phyloP scores from a whole-genome alignment of 2,329 filamentous ascomycete genomes.

The Alternaria triticina region DNA sequence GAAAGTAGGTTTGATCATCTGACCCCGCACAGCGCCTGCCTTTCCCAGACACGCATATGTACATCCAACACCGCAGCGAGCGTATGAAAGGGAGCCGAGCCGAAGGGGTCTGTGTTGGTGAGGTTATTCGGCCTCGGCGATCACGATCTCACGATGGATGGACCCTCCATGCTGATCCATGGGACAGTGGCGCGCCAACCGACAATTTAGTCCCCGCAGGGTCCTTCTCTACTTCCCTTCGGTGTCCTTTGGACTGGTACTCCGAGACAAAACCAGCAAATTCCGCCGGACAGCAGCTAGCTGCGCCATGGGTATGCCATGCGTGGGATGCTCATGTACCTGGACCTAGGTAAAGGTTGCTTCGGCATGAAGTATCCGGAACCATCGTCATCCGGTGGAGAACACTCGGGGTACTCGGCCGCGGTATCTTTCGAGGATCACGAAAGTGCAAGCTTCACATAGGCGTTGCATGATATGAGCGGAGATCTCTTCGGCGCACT shows the following conservation, averaged over 20 bases:
- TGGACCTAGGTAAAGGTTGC: background rate
- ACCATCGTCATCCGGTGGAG: background rate
- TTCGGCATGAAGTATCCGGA: background rate
- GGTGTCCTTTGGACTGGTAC: background rate
- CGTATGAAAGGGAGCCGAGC: background rate
- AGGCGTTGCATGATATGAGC: background rate
- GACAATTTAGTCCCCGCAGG: constrained; percentile 1
- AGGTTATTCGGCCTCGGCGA: constrained; percentile 6
- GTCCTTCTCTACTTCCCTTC: background rate
- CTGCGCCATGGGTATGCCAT: background rate
- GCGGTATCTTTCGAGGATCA: background rate
- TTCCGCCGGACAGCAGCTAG: background rate
- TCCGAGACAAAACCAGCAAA: background rate
- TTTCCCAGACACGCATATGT: background rate
- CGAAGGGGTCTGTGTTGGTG: background rate
- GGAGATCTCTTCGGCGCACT: background rate
- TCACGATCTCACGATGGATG: constrained; percentile 8
- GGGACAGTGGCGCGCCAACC: constrained; percentile 4
- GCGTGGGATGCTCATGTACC: background rate
- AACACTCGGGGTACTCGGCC: background rate
- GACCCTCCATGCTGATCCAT: constrained; percentile 2
- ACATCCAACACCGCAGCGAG: background rate
- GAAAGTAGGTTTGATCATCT: constrained; percentile 2
- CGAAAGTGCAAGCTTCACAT: background rate
- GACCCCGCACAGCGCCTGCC: constrained; percentile 3